phyloP scores from a whole-genome alignment of 306 rosid genomes.

The Senna tora region DNA sequence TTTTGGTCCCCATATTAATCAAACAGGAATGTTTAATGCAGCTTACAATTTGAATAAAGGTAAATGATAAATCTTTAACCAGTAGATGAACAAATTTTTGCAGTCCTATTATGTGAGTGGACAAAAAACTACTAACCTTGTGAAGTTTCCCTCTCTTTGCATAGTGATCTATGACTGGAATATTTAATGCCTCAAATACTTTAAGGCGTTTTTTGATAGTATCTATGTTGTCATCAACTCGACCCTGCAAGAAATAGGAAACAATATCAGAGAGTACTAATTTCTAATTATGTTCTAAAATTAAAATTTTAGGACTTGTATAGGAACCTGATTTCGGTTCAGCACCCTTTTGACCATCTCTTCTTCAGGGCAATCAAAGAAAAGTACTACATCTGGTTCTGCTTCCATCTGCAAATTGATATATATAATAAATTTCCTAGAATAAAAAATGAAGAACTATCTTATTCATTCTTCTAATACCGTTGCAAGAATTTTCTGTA shows the following conservation, averaged over 20 bases:
- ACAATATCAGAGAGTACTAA: conserved; percentile 32
- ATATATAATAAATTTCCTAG: conserved; percentile 2
- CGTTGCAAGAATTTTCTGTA: neutral
- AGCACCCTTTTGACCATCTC: conserved; percentile 97
- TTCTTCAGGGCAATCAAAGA: conserved; percentile 93
- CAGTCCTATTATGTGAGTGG: neutral
- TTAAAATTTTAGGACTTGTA: conserved; percentile 36
- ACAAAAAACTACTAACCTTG: conserved; percentile 51
- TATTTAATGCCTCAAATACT: conserved; percentile 71
- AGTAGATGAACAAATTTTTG: neutral
- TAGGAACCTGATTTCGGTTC: conserved; percentile 83
- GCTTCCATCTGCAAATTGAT: conserved; percentile 61
- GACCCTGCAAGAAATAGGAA: conserved; percentile 63
- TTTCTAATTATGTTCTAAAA: conserved; percentile 5
- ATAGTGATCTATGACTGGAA: conserved; percentile 80
- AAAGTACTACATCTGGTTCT: conserved; percentile 84
- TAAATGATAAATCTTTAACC: conserved; percentile 21
- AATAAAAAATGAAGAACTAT: conserved; percentile 19
- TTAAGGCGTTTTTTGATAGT: conserved; percentile 88
- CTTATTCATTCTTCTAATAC: conserved; percentile 10
- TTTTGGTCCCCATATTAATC: conserved; percentile 5
- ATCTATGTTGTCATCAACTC: conserved; percentile 90
- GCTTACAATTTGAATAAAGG: conserved; percentile 18
- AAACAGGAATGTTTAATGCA: conserved; percentile 10
- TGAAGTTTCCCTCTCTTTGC: conserved; percentile 75